Base-by-base conservation (phyloP, 1,284 basidiomycete genomes). In the Termitomyces sp. region DNA sequence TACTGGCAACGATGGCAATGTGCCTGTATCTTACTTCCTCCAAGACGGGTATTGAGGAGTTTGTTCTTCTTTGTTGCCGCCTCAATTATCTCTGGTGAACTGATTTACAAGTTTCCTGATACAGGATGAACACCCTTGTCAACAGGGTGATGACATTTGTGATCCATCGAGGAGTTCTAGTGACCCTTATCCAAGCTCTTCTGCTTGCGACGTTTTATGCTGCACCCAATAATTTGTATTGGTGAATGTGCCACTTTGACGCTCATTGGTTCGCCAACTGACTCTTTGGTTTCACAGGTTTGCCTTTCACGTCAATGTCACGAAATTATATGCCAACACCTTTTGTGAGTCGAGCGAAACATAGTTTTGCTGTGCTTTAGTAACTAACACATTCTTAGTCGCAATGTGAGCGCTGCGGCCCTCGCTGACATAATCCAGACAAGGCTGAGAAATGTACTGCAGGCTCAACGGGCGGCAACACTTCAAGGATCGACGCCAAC, bases 1-100 rank as follows among this genome's bases (percentile, higher is more conserved):
- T 77, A 19, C 40, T 75, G 12, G 74, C 74, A 1, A 77, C 73
- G 6, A 62, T 69, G 19, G 70, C 72, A 2, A 72, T 77, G 70
- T 75, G 73, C 56, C 54, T 67, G 5, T 69, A 69, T 45, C 65
- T 77, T 9, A 65, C 64, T 0, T 62, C 66, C 5, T 61, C 71
- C 3, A 70, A 65, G 54, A 73, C 56, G 36, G 58, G 54, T 12
- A 55, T 64, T 36, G 31, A 38, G 10, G 53, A 60, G 52, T 69
- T 59, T 38, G 58, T 58, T 31, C 12, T 17, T 17, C 13, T 19
- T n/a, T 58, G 34, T 36, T n/a, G 5, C 34, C 15, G 15, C 62
- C 45, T 45, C 3, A 28, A 26, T n/a, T 19, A 9, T 43, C 1
- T 15, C 26, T n/a, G 5, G 10, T 33, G n/a, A n/a, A n/a, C 9